A percentile compares a stretch with the other conserved stretches of the same genome.
These are phyloP conservation scores for Physcomitrium patens DNA, from an alignment of 225 moss, liverwort and hornwort species.

Conservation along the genomic window DNA sequence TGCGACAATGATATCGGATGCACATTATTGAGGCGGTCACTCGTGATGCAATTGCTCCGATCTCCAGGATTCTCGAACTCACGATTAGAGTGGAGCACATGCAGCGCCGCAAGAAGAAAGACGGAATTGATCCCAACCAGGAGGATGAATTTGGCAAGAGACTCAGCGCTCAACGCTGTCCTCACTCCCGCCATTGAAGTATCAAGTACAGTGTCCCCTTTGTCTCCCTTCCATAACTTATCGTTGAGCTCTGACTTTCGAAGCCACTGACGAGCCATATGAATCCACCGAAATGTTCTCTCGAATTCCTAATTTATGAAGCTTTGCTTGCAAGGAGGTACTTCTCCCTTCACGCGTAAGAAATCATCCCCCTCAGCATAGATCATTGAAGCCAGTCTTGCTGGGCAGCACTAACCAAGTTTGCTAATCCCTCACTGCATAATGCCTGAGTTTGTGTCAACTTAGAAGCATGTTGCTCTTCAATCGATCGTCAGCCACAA, in stretches of 20 bases:
- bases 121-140: slow-evolving; percentile 43
- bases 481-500: no score
- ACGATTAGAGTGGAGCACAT: slow-evolving; percentile 52
- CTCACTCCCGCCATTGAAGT: slow-evolving; percentile 28
- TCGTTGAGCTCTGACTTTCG: slow-evolving; percentile 52
- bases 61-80: slow-evolving; percentile 29
- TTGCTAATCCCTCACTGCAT: no score
- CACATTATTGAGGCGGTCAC: slow-evolving; percentile 32
- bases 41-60: slow-evolving; percentile 27
- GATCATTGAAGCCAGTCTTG: no score
- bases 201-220: slow-evolving; percentile 2
- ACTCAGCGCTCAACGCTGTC: slow-evolving; percentile 43
- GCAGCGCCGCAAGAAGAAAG: slow-evolving; percentile 50
- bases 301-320: not conserved
- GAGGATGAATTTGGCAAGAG: slow-evolving; percentile 46
- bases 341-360: not conserved
- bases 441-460: no score
- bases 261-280: slow-evolving; percentile 52
- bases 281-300: not conserved
- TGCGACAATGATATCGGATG: slow-evolving; percentile 27
- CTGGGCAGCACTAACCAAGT: no score
- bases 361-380: not conserved
- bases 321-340: not conserved
- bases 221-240: slow-evolving; percentile 48
- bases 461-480: no score